Base-by-base conservation (phyloP, 352 stramenopile species). In the Globisporangium cederbergense region DNA sequence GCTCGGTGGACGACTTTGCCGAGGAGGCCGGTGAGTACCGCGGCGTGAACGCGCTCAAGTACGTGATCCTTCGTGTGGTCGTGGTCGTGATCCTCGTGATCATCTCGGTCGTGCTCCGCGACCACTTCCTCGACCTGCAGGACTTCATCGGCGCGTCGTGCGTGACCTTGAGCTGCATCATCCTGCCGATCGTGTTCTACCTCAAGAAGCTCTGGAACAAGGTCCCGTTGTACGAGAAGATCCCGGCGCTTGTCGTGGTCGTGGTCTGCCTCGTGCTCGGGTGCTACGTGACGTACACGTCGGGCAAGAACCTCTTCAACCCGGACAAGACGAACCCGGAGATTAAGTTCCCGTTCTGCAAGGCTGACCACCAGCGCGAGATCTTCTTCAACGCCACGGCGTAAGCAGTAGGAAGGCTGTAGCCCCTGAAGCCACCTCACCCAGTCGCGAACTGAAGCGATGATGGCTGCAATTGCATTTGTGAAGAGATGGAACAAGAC, bases 141-240 rank as follows among this genome's bases (percentile, higher is more conserved):
- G 68, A 75, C 42, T 75, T 75, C 46, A 60, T 74, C 30, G 68
- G 68, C 20, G 66, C 68, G 1, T 75, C 66, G 42, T 34, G 60
- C 38, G 70, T 70, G 16, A 49, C 66, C 13, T 30, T 72, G 18
- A 67, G 55, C 51, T 75, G 60, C 36, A 75, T 75, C 40, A 67
- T 74, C 22, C 43, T 75, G 28, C 69, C 69, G 7, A 73, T 72
- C 38, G 46, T 71, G 56, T 72, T 68, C 40, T 63, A 68, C 55
- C 46, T 64, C 25, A 68, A 68, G 47, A 47, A 58, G n/a, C 55
- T 72, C 14, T 72, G 66, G 66, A 34, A 47, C 30, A 61, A 64
- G 52, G 66, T 70, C 13, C 62, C 61, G 14, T 5, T 72, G 30
- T 72, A 55, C 43, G 66, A 71, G 49, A 71, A 72, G 38, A 43